These are phyloP conservation scores for Podospora appendiculata DNA, from an alignment of 495 filamentous ascomycete genomes.

Conservation along the genomic window DNA sequence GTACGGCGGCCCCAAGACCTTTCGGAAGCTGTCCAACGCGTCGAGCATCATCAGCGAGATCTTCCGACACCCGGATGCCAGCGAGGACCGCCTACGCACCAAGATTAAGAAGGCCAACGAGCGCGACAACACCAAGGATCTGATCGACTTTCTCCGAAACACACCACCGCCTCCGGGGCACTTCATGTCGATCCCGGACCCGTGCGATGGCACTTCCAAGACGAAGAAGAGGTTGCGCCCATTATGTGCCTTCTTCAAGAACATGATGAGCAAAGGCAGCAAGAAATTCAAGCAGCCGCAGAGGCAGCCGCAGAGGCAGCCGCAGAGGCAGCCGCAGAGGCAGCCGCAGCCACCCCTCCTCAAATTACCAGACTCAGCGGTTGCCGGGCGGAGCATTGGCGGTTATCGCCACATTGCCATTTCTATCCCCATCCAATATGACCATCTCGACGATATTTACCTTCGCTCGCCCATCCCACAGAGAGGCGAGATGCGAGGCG, in stretches of 20 bases:
- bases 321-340: neutral
- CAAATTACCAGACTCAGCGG: conserved; percentile 37
- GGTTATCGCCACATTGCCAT: conserved; percentile 45
- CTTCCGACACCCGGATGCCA: conserved; percentile 15
- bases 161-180: conserved; percentile 29
- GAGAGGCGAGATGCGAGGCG: no score
- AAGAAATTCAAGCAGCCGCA: neutral
- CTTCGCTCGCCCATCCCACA: no score
- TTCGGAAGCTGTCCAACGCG: conserved; percentile 12
- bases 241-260: conserved; percentile 6
- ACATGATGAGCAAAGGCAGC: neutral
- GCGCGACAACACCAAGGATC: conserved; percentile 12
- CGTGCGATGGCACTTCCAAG: neutral
- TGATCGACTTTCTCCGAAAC: conserved; percentile 36
- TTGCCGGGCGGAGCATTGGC: conserved; percentile 29
- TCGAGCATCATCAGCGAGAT: conserved; percentile 17
- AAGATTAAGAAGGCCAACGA: conserved; percentile 16
- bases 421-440: conserved; percentile 37
- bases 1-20: conserved; percentile 8
- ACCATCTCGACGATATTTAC: conserved; percentile 3
- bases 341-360: conserved; percentile 17
- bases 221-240: conserved; percentile 4
- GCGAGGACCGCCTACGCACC: conserved; percentile 8
- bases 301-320: neutral
- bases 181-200: conserved; percentile 29